Base-by-base conservation (phyloP, 2,329 filamentous ascomycete species). In the Pseudocercospora macadamiae region DNA sequence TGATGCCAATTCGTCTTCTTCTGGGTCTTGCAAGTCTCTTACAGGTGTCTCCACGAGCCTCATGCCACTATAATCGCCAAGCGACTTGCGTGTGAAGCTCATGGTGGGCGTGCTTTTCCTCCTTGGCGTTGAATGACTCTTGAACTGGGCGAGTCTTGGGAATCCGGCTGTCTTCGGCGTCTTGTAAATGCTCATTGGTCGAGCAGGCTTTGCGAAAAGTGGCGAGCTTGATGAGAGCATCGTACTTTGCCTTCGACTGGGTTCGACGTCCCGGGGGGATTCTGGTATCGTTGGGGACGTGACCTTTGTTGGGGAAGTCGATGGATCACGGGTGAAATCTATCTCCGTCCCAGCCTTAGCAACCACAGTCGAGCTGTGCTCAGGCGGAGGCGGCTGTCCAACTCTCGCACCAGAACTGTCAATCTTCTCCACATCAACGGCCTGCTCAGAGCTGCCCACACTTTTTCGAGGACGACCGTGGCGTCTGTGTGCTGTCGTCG, bases 91-190 rank as follows among this genome's bases (percentile, higher is more conserved):
- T 18, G 49, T 60, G 30, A 49, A 36, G 23, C 54, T 54, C 26
- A 51, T 54, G 44, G 51, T 57, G 12, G 54, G 32, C 32, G 58
- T 57, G 51, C 36, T 55, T 12, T 32, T 28, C 23, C 49, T 56
- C 51, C 16, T 36, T 18, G 48, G 44, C 42, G 55, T 44, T 21
- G 47, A 34, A n/a, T 57, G 44, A 19, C 47, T 57, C 37, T 48
- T 58, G n/a, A 55, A 23, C 28, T 48, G 55, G 34, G 60, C 49
- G 25, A 61, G 39, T n/a, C 57, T 54, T 49, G 42, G 37, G 30
- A 45, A 32, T 47, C 48, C 47, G 28, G 23, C 49, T 18, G 42
- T 30, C 51, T 55, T 58, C 23, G 61, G 59, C 19, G 54, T 59
- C 42, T 56, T 59, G 48, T 51, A 49, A 12, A 55, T 51, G 14